These are phyloP conservation scores for Fagopyrum esculentum DNA, from an alignment of 148 eudicot species.

Conservation along the genomic window DNA sequence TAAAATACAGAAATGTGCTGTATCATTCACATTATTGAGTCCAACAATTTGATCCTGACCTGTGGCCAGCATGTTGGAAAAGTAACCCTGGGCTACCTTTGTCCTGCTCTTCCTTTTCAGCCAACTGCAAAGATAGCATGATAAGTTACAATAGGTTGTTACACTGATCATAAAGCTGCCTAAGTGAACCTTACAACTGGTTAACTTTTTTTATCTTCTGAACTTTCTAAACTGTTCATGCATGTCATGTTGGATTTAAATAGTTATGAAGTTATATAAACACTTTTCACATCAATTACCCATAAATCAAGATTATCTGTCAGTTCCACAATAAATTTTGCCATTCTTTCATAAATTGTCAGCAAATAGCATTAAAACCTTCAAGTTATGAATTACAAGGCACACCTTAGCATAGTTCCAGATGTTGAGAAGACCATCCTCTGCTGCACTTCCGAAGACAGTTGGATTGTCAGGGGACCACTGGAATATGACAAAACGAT, in stretches of 20 bases:
- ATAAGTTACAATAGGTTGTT: neutral
- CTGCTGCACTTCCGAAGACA: conserved; percentile 91
- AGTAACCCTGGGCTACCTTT: conserved; percentile 59
- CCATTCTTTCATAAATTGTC: neutral
- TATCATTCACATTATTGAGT: neutral
- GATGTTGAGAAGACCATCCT: conserved; percentile 79
- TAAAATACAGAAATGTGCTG: too few species aligned
- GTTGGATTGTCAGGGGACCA: conserved; percentile 89
- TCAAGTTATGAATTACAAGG: neutral
- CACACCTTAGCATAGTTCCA: conserved; percentile 88
- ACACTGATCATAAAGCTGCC: neutral
- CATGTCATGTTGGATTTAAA: neutral
- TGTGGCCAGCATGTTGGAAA: conserved; percentile 92
- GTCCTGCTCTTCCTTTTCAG: conserved; percentile 45
- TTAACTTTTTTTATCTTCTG: neutral
- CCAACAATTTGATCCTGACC: conserved; percentile 33
- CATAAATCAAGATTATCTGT: neutral
- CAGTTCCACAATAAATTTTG: neutral
- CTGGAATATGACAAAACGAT: conserved; percentile 32
- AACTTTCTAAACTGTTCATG: neutral
- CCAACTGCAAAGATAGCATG: conserved; percentile 46
- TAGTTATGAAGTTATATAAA: neutral
- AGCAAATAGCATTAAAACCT: neutral
- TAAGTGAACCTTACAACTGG: neutral
- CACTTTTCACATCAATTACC: neutral